Evolutionary conservation across 805 yeast genomes (phyloP).

Genomic region (Geotrichum ghanense): DNA sequence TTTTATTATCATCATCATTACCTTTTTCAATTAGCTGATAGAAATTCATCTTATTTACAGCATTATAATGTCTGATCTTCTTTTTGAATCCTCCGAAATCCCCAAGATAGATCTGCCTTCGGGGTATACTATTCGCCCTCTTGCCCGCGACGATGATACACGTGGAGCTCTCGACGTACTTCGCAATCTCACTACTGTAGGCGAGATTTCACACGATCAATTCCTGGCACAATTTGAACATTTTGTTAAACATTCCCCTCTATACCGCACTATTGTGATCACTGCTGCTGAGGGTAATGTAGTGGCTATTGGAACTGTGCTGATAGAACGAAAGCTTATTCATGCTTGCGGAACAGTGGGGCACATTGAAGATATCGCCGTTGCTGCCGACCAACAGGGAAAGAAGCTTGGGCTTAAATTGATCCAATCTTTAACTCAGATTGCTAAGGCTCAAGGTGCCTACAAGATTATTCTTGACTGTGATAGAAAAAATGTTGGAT

Average conservation of each 20-base stretch:
- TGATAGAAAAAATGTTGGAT: slow-evolving; percentile 65
- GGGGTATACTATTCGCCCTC: slow-evolving; percentile 57
- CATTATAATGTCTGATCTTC: slow-evolving; percentile 5
- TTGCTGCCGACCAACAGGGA: slow-evolving; percentile 66
- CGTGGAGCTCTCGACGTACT: slow-evolving; percentile 56
- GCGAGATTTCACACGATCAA: slow-evolving; percentile 41
- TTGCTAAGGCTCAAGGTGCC: slow-evolving; percentile 55
- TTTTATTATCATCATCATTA: too few relatives aligned
- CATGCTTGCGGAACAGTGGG: slow-evolving; percentile 82
- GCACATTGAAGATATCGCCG: slow-evolving; percentile 92
- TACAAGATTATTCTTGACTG: slow-evolving; percentile 89
- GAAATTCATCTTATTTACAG: too few relatives aligned
- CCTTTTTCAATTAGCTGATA: too few relatives aligned
- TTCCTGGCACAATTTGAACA: slow-evolving; percentile 42
- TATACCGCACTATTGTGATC: slow-evolving; percentile 64
- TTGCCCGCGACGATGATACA: slow-evolving; percentile 43
- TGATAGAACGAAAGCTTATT: slow-evolving; percentile 69
- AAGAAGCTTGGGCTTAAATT: slow-evolving; percentile 61
- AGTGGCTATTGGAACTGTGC: slow-evolving; percentile 75
- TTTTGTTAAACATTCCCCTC: slow-evolving; percentile 42
- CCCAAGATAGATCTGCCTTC: slow-evolving; percentile 33
- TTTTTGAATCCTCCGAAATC: slow-evolving; percentile 18
- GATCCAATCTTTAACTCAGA: slow-evolving; percentile 46
- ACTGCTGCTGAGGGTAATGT: slow-evolving; percentile 38
- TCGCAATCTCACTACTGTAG: slow-evolving; percentile 70